These are phyloP conservation scores for Hanseniaspora lindneri DNA, from an alignment of 805 yeast species.

Conservation along the genomic window DNA sequence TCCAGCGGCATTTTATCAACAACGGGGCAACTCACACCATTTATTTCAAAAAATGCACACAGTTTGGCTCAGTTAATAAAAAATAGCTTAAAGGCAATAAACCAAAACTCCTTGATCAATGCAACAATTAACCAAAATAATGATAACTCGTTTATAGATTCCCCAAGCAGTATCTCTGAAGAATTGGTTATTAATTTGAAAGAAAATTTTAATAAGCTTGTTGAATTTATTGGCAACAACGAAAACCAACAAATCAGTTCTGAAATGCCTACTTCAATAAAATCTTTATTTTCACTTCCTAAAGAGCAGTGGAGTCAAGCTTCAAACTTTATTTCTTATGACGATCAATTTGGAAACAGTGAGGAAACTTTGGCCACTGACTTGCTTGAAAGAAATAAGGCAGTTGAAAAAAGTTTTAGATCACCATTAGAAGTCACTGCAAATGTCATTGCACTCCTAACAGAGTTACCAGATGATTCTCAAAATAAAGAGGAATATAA, in stretches of 20 bases:
- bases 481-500: not conserved
- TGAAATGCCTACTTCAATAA: not conserved
- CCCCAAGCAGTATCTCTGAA: not conserved
- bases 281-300: constrained; percentile 9
- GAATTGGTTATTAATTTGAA: not conserved
- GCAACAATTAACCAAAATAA: not conserved
- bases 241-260: not conserved
- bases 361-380: too few relatives aligned
- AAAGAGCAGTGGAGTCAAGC: constrained; percentile 15
- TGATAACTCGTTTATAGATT: not conserved
- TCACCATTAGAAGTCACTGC: not conserved
- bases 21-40: constrained; percentile 38
- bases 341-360: constrained; percentile 10
- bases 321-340: not conserved
- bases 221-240: not conserved
- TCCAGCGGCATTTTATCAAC: constrained; percentile 42
- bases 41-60: constrained; percentile 46
- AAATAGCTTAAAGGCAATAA: not conserved
- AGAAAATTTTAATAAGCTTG: not conserved
- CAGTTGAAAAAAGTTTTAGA: constrained; percentile 18
- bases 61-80: constrained; percentile 40
- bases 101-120: not conserved
- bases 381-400: constrained; percentile 18
- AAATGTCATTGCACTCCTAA: too few relatives aligned
- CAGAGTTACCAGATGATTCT: too few relatives aligned